These are phyloP conservation scores for Penicillium oxalicum DNA, from an alignment of 2,329 filamentous ascomycete genomes.

Conservation along the genomic window DNA sequence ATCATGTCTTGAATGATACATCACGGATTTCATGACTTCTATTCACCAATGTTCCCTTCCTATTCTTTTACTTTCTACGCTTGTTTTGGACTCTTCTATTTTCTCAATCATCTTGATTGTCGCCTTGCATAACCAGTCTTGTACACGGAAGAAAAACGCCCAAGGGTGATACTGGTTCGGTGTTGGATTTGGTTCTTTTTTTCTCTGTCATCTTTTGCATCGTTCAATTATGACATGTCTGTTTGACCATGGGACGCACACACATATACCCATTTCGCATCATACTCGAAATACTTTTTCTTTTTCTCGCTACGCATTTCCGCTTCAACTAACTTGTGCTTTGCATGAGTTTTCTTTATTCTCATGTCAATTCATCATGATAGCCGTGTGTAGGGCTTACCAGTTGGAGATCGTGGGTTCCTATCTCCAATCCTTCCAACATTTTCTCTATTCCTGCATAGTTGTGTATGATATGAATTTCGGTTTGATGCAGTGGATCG, in stretches of 20 bases:
- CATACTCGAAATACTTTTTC: background rate
- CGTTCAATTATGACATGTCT: too few relatives aligned
- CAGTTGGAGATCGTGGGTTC: too few relatives aligned
- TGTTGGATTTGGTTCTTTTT: background rate
- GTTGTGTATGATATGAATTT: too few relatives aligned
- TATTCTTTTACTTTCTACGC: background rate
- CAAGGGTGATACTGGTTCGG: background rate
- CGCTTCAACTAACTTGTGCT: background rate
- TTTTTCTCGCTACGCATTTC: background rate
- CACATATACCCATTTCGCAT: constrained; percentile 6
- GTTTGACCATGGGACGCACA: background rate
- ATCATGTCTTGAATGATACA: background rate
- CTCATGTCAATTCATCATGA: too few relatives aligned
- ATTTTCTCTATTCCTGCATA: too few relatives aligned
- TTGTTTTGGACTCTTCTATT: background rate
- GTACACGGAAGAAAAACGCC: constrained; percentile 2
- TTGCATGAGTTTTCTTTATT: background rate
- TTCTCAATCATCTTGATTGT: background rate
- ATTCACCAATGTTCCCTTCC: background rate
- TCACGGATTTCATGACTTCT: background rate
- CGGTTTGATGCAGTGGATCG: too few relatives aligned
- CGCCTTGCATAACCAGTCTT: constrained; percentile 1
- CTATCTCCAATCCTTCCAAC: too few relatives aligned
- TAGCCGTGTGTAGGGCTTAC: too few relatives aligned
- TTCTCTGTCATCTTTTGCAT: too few relatives aligned